Evolutionary conservation across 2,329 filamentous ascomycete species (phyloP).

Genomic region (Chaetomium strumarium): DNA sequence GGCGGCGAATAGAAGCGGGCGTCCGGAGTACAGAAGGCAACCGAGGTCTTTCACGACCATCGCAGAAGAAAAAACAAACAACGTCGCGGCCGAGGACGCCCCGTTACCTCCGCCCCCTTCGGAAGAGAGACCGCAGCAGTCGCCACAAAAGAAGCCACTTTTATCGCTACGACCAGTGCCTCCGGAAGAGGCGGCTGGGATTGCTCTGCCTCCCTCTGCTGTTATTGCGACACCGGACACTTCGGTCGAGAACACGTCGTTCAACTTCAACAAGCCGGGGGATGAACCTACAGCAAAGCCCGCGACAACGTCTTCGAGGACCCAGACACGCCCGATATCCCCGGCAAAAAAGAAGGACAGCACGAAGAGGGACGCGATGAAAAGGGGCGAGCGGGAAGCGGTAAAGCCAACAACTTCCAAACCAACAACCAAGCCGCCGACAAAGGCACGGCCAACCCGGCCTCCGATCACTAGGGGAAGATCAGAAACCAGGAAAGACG

Average conservation of each 20-base stretch:
- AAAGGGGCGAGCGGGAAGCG: conserved; percentile 1
- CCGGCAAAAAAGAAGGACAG: not conserved
- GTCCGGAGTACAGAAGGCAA: conserved; percentile 26
- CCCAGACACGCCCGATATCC: conserved; percentile 1
- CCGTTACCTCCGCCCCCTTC: conserved; percentile 31
- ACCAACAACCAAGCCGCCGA: conserved; percentile 2
- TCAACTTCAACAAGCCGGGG: not conserved
- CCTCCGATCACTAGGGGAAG: conserved; percentile 8
- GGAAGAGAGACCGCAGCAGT: conserved; percentile 26
- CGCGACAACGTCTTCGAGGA: not conserved
- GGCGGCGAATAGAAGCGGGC: conserved; percentile 41
- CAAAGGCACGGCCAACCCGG: conserved; percentile 1
- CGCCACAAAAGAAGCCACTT: conserved; percentile 28
- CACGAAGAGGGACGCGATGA: not conserved
- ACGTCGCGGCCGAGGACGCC: conserved; percentile 33
- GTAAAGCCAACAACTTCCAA: not conserved
- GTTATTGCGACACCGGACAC: conserved; percentile 18
- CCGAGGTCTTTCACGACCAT: conserved; percentile 41
- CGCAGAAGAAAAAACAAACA: conserved; percentile 43
- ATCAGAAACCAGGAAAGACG: conserved; percentile 7
- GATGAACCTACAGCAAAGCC: conserved; percentile 6
- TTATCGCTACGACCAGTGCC: conserved; percentile 20
- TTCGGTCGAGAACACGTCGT: conserved; percentile 10
- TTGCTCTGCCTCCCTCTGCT: conserved; percentile 18
- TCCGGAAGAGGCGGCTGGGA: conserved; percentile 17